A percentile compares a stretch with the other conserved stretches of the same genome.
These are phyloP conservation scores for Suhomyces faveliae DNA, from an alignment of 805 yeast species.

Conservation along the genomic window DNA sequence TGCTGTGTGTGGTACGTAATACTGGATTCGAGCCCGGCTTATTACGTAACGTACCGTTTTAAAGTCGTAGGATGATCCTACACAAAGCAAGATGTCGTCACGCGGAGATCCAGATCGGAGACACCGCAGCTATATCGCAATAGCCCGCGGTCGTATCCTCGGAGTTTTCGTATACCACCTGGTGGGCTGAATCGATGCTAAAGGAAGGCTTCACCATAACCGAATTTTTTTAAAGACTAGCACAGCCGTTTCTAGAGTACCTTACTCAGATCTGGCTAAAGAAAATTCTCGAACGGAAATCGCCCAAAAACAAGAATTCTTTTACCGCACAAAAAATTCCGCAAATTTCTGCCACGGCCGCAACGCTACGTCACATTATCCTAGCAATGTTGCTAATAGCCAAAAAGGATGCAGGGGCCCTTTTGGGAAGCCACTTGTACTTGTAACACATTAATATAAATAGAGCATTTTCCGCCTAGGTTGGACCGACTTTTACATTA, in stretches of 20 bases:
- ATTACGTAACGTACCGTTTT: background rate
- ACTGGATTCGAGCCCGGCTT: background rate
- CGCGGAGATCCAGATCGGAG: background rate
- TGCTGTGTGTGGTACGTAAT: background rate
- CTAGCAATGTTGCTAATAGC: conserved; percentile 2
- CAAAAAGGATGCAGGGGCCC: background rate
- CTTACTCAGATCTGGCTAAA: background rate
- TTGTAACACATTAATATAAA: background rate
- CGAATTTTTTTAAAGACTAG: no score
- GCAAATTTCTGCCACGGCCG: background rate
- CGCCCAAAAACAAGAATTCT: background rate
- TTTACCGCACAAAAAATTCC: background rate
- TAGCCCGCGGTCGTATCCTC: background rate
- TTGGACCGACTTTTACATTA: background rate
- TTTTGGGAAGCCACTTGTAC: background rate
- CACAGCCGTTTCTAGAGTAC: background rate
- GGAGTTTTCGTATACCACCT: no score
- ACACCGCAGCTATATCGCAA: background rate
- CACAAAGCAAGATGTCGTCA: background rate
- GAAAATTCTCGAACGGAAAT: background rate
- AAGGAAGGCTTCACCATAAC: no score
- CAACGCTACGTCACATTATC: background rate
- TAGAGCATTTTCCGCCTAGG: background rate
- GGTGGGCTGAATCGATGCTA: background rate
- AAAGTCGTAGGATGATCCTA: background rate